Conservation (phyloP, 2,329 filamentous ascomycete genomes). For the Ceratocystis ficicola region DNA sequence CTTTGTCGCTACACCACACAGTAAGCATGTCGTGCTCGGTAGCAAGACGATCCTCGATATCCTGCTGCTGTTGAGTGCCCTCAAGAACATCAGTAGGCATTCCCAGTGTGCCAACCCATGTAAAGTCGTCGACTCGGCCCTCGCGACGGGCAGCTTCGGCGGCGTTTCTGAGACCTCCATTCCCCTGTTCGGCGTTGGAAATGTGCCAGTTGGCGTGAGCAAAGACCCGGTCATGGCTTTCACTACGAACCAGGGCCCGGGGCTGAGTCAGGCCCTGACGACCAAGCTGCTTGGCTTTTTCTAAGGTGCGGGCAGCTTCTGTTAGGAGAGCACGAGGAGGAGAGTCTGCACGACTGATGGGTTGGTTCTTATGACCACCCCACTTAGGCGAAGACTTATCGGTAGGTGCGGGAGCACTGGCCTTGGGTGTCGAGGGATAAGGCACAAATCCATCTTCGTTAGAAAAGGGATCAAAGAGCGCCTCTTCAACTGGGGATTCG, state of each 20-base stretch:
- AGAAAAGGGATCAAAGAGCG: slow-evolving; percentile 38
- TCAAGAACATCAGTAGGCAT: slow-evolving; percentile 85
- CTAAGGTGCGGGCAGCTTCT: slow-evolving; percentile 47
- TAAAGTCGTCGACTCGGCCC: slow-evolving; percentile 58
- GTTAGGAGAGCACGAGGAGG: slow-evolving; percentile 66
- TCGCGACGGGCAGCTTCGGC: slow-evolving; percentile 63
- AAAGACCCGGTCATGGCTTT: slow-evolving; percentile 57
- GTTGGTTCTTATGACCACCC: slow-evolving; percentile 66
- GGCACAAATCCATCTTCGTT: slow-evolving; percentile 49
- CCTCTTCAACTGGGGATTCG: slow-evolving; percentile 42
- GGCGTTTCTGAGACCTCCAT: slow-evolving; percentile 82
- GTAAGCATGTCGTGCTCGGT: slow-evolving; percentile 72
- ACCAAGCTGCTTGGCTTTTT: slow-evolving; percentile 42
- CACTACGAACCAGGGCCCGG: slow-evolving; percentile 40
- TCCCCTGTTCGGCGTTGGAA: slow-evolving; percentile 77
- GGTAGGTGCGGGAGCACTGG: slow-evolving; percentile 48
- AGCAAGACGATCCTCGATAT: slow-evolving; percentile 70
- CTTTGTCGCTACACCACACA: slow-evolving; percentile 78
- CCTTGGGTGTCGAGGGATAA: slow-evolving; percentile 31
- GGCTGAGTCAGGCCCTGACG: slow-evolving; percentile 48
- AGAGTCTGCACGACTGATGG: slow-evolving; percentile 59
- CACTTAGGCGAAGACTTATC: slow-evolving; percentile 67
- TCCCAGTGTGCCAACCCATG: slow-evolving; percentile 85
- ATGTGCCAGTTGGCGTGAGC: slow-evolving; percentile 72
- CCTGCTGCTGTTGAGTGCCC: slow-evolving; percentile 59